phyloP scores from a whole-genome alignment of 1,284 basidiomycete genomes.

The Salmacisia buchloeana region DNA sequence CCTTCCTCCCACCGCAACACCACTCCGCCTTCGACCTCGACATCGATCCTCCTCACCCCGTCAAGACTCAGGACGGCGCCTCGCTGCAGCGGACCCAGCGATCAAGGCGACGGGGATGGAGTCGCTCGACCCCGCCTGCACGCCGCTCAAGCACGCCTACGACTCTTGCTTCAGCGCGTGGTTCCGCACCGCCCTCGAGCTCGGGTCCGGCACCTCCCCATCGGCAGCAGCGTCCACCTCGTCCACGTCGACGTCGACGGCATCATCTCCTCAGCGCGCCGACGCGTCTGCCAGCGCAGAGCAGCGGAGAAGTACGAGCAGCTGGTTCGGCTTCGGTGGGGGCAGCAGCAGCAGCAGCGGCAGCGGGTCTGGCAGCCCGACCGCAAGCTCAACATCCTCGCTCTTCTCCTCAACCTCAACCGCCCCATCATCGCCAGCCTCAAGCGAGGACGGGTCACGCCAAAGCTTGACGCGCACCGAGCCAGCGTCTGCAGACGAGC shows the following conservation, averaged over 20 bases:
- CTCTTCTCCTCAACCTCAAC: no score
- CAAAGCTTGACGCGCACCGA: slow-evolving; percentile 17
- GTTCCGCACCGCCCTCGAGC: slow-evolving; percentile 80
- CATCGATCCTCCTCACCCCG: neutral
- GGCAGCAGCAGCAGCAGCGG: neutral
- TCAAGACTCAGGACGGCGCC: no score
- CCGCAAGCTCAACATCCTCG: no score
- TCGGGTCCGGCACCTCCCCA: slow-evolving; percentile 19
- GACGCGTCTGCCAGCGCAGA: neutral
- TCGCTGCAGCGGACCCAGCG: no score
- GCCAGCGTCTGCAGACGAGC: slow-evolving; percentile 27
- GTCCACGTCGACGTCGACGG: slow-evolving; percentile 5
- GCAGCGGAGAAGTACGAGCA: slow-evolving; percentile 17
- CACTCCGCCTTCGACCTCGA: neutral
- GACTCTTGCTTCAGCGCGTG: slow-evolving; percentile 92
- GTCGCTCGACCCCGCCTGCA: slow-evolving; percentile 69
- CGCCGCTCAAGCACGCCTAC: slow-evolving; percentile 79
- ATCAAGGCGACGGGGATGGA: slow-evolving; percentile 40
- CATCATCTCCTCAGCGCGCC: no score
- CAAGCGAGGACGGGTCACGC: neutral
- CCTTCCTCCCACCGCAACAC: neutral
- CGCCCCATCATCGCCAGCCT: neutral
- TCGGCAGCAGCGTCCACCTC: slow-evolving; percentile 12
- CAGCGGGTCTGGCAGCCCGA: slow-evolving; percentile 55
- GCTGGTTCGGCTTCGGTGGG: slow-evolving; percentile 13